Evolutionary conservation across 148 eudicot species (phyloP).

Genomic region (Arbutus unedo): DNA sequence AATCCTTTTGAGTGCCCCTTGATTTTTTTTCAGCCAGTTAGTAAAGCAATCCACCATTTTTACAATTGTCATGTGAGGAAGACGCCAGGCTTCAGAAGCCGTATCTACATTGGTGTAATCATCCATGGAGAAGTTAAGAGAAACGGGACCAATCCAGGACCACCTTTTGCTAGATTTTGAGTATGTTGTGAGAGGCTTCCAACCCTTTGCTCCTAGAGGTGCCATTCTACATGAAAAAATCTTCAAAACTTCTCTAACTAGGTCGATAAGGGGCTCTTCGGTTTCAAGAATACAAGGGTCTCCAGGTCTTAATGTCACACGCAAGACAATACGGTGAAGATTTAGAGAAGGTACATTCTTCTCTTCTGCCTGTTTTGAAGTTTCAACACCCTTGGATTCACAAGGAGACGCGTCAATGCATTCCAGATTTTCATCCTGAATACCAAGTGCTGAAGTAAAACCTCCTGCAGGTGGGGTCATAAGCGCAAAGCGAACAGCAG

Average conservation of each 20-base stretch:
- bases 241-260: slow-evolving; percentile 73
- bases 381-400: slow-evolving; percentile 31
- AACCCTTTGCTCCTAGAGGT: slow-evolving; percentile 76
- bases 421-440: slow-evolving; percentile 21
- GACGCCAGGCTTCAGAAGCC: slow-evolving; percentile 72
- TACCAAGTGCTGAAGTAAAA: slow-evolving; percentile 20
- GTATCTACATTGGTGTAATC: slow-evolving; percentile 45
- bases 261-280: slow-evolving; percentile 74
- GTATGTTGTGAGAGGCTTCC: slow-evolving; percentile 70
- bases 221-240: slow-evolving; percentile 69
- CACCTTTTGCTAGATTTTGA: slow-evolving; percentile 59
- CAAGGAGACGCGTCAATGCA: slow-evolving; percentile 21
- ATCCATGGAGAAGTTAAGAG: slow-evolving; percentile 32
- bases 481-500: slow-evolving; percentile 78
- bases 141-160: slow-evolving; percentile 70
- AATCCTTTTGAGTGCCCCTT: slow-evolving; percentile 68
- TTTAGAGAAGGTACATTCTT: slow-evolving; percentile 44
- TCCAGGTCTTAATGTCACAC: slow-evolving; percentile 69
- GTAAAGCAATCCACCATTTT: slow-evolving; percentile 80
- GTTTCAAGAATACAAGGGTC: slow-evolving; percentile 80
- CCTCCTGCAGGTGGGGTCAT: slow-evolving; percentile 42
- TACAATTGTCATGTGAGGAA: slow-evolving; percentile 71
- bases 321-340: slow-evolving; percentile 60
- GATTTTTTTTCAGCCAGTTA: slow-evolving; percentile 79
- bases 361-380: slow-evolving; percentile 25